Evolutionary conservation across 345 rosid genomes (phyloP).

Genomic region (Murraya koenigii): DNA sequence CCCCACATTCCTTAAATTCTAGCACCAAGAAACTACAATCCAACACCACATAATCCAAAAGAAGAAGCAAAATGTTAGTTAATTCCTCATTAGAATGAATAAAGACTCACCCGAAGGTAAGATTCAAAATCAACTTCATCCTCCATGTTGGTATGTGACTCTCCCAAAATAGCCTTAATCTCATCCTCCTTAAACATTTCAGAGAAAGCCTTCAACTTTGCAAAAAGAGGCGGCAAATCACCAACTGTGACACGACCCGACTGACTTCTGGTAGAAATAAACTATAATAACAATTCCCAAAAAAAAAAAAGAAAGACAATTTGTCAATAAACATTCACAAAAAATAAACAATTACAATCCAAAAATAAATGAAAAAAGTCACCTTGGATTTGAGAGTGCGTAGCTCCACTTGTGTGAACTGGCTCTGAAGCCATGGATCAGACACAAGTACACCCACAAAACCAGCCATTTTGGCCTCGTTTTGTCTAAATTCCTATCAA

Average conservation of each 20-base stretch:
- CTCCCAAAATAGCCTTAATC: slow-evolving; percentile 57
- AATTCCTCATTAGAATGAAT: neutral
- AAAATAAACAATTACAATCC: neutral
- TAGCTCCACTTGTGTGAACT: slow-evolving; percentile 98
- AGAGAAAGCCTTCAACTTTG: slow-evolving; percentile 64
- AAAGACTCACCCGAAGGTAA: slow-evolving; percentile 71
- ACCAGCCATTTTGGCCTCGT: slow-evolving; percentile 58
- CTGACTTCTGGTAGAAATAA: slow-evolving; percentile 57
- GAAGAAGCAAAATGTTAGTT: neutral
- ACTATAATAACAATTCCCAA: slow-evolving; percentile 36
- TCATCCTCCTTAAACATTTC: slow-evolving; percentile 63
- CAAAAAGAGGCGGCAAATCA: slow-evolving; percentile 69
- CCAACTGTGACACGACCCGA: slow-evolving; percentile 51
- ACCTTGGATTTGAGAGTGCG: slow-evolving; percentile 96
- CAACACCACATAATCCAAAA: neutral
- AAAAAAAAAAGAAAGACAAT: neutral
- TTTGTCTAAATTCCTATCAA: slow-evolving; percentile 12
- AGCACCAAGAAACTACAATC: neutral
- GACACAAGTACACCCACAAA: slow-evolving; percentile 89
- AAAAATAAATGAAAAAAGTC: neutral
- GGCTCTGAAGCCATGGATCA: slow-evolving; percentile 97
- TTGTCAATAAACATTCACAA: neutral
- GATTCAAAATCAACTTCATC: slow-evolving; percentile 84
- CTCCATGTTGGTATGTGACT: slow-evolving; percentile 37
- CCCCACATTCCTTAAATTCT: neutral